Evolutionary conservation across 345 rosid species (phyloP).

Genomic region (Orychophragmus violaceus): DNA sequence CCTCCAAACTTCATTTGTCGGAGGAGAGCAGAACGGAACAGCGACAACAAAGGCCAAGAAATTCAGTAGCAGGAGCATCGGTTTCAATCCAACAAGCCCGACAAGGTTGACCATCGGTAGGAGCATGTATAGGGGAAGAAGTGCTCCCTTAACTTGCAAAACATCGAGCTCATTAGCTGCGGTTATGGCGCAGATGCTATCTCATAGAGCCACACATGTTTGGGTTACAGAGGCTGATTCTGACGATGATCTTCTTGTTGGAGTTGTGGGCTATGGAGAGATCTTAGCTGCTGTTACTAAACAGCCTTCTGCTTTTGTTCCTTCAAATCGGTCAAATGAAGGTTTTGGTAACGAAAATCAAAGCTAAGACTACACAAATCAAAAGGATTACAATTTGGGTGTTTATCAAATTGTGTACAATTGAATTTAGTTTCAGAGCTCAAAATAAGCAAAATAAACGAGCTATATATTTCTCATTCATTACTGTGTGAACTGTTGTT

Average conservation of each 20-base stretch:
- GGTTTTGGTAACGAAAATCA: slow-evolving; percentile 42
- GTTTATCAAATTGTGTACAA: neutral
- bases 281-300: slow-evolving; percentile 79
- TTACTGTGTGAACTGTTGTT: neutral
- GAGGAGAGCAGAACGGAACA: slow-evolving; percentile 29
- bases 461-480: neutral
- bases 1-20: slow-evolving; percentile 38
- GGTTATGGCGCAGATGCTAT: slow-evolving; percentile 97
- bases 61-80: slow-evolving; percentile 91
- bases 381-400: neutral
- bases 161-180: slow-evolving; percentile 81
- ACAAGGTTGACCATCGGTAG: slow-evolving; percentile 48
- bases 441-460: neutral
- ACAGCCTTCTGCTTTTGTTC: slow-evolving; percentile 41
- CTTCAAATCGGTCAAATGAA: slow-evolving; percentile 36
- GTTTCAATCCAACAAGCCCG: slow-evolving; percentile 61
- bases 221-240: slow-evolving; percentile 85
- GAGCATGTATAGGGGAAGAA: slow-evolving; percentile 94
- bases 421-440: neutral
- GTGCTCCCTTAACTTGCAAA: slow-evolving; percentile 89
- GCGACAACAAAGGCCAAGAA: slow-evolving; percentile 50
- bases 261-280: slow-evolving; percentile 81
- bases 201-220: slow-evolving; percentile 89
- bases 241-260: slow-evolving; percentile 79
- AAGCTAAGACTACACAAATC: slow-evolving; percentile 32